A percentile compares a stretch with the other conserved stretches of the same genome.
These are phyloP conservation scores for Termitomyces sp. DNA, from an alignment of 768 basidiomycete genomes.

Conservation along the genomic window DNA sequence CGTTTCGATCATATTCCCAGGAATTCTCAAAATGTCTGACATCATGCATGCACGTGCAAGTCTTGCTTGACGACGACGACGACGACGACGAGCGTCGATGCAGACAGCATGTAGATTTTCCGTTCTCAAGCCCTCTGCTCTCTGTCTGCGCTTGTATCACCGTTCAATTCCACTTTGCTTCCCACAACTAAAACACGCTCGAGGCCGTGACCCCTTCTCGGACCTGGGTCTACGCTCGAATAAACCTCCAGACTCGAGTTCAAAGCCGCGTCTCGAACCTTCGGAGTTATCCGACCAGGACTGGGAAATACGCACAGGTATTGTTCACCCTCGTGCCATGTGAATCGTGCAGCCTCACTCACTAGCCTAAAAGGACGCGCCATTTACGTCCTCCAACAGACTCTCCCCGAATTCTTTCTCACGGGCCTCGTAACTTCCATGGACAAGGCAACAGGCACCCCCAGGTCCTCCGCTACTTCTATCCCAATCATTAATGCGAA, in stretches of 20 bases:
- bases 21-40: background rate
- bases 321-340: background rate
- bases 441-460: conserved; percentile 40
- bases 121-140: background rate
- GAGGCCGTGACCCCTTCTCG: background rate
- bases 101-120: conserved; percentile 4
- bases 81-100: background rate
- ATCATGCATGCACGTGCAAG: background rate
- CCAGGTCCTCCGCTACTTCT: conserved; percentile 19
- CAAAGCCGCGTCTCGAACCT: conserved; percentile 5
- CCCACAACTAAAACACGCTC: background rate
- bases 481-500: conserved; percentile 24
- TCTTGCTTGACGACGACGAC: background rate
- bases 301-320: conserved; percentile 78
- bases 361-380: conserved; percentile 66
- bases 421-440: conserved; percentile 57
- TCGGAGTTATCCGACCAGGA: conserved; percentile 60
- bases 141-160: conserved; percentile 1
- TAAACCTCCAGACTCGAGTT: conserved; percentile 29
- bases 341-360: conserved; percentile 5
- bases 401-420: conserved; percentile 68
- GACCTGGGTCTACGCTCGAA: conserved; percentile 30
- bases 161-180: background rate
- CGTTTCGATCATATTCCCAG: conserved; percentile 35
- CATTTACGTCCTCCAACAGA: conserved; percentile 61